Percentiles rank a stretch among this genome's conserved stretches.
Evolutionary conservation across 345 rosid genomes (phyloP).

Genomic region (Garcia nutans): DNA sequence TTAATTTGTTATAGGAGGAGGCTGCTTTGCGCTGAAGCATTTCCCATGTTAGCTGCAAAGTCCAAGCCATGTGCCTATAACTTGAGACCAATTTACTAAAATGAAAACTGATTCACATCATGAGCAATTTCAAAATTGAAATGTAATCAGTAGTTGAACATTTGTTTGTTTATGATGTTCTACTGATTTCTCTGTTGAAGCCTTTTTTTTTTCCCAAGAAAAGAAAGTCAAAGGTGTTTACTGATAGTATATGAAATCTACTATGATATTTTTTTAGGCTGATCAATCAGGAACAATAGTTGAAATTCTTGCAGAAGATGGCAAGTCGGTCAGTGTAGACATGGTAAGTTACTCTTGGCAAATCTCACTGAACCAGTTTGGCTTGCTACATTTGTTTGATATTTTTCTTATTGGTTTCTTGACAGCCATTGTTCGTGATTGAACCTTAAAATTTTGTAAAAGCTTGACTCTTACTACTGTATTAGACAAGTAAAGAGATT

Average conservation of each 20-base stretch:
- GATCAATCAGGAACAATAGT: conserved; percentile 77
- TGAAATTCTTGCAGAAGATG: conserved; percentile 71
- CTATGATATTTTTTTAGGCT: conserved; percentile 40
- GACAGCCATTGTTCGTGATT: conserved; percentile 77
- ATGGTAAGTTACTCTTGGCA: conserved; percentile 41
- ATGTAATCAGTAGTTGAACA: not conserved
- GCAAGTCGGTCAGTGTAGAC: conserved; percentile 70
- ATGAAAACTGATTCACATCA: not conserved
- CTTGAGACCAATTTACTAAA: not conserved
- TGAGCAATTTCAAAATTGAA: not conserved
- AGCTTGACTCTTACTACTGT: not conserved
- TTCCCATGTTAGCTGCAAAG: not conserved
- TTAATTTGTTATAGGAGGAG: not conserved
- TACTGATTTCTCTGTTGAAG: not conserved
- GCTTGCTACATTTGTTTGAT: not conserved
- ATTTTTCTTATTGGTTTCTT: not conserved
- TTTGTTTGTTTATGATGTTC: not conserved
- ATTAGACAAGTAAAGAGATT: conserved; percentile 5
- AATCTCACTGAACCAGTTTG: not conserved
- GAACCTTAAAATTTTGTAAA: conserved; percentile 44
- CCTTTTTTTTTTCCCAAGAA: not conserved
- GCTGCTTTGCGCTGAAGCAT: not conserved
- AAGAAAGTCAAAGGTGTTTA: not conserved
- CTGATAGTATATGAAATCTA: conserved; percentile 4
- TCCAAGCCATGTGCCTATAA: not conserved